Base-by-base conservation (phyloP, 2,329 filamentous ascomycete species). In the Beauveria sp. region DNA sequence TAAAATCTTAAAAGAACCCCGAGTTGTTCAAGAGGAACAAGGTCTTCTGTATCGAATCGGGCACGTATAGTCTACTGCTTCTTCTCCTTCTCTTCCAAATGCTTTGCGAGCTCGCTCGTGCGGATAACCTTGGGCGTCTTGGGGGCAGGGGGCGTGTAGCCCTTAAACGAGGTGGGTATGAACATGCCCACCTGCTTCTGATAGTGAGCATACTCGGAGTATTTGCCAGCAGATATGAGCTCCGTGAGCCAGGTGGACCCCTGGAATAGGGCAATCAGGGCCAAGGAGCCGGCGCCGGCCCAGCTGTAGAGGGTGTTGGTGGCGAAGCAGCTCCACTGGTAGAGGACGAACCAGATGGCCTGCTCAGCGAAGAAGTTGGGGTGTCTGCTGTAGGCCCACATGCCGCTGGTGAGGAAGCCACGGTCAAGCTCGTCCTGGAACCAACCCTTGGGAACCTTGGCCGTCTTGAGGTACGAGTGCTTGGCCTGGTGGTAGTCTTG, bases 341-440 rank as follows among this genome's bases (percentile, higher is more conserved):
- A 98, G 58, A 98, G 75, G 9, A 86, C 78, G 59, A 96, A 81
- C 95, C 95, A 99, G 68, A 98, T 86, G 34, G 86, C 80, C 76
- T 98, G 95, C 75, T 99, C 95, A 5, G 90, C 91, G 5, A 90
- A 86, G 70, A 98, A 99, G 74, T 99, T 99, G 53, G 95, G 95
- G 73, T 99, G 96, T 51, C 95, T 84, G 67, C 89, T 93, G 78
- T 87, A 92, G 0, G 86, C 88, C 88, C 90, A 99, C 8, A 99
- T 79, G 0, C 95, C 95, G 5, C 81, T 85, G 9, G 90, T 88
- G 65, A 90, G 81, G 75, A 99, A 99, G 47, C 95, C 95, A 43
- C 93, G 89, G 65, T 97, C 91, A 28, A 99, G 83, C 59, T 96
- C 91, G 63, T 85, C 85, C 66, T 87, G 85, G 0, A 80, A 81